Evolutionary conservation across 2,329 filamentous ascomycete species (phyloP), one percentile per base, ranked within the genome.

Genomic region (Polytolypa hystricis): DNA sequence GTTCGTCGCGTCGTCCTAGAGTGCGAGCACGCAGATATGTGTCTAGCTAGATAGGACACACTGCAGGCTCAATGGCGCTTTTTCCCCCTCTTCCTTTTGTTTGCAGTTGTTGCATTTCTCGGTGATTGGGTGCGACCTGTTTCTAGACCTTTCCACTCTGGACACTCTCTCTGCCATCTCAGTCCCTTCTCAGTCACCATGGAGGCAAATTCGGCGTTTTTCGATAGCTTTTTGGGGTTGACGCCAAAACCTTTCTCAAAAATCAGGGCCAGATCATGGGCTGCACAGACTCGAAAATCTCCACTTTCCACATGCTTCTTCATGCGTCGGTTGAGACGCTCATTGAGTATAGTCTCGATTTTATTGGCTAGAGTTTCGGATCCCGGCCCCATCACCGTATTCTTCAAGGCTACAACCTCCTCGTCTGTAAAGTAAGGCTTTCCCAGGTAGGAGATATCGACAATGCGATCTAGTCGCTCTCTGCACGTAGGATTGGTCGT

Each of bases 201-300:
- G 15, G 37, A 25, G 11, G 39, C 11, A 41, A 51, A 49, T 12
- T 27, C n/a, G 12, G 40, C 40, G 17, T 57, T 47, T 28, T 39
- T 53, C 11, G 43, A 43, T 19, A 58, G 30, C 16, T 47, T 45
- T 39, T 53, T 55, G 4, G 43, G 27, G 18, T 51, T 44, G 23
- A 58, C 48, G 9, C 39, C 38, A 28, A 60, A 47, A 1, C 39
- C 47, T 29, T 44, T 46, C 23, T 53, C 52, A 15, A 57, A 44
- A 5, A 56, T 41, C 2, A 48, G 51, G 14, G 53, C 51, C 26
- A 58, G 31, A 41, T 60, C 55, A 37, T 59, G 55, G 3, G 55
- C 54, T n/a, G 56, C 50, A 33, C 54, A 59, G n/a, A 57, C 43
- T 1, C 52, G 40, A 39, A 49, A 57, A 31, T 58, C 53, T 1